Evolutionary conservation across 805 yeast species (phyloP), one percentile per base, ranked within the genome.

Genomic region (Sugiyamaella mastotermitis): DNA sequence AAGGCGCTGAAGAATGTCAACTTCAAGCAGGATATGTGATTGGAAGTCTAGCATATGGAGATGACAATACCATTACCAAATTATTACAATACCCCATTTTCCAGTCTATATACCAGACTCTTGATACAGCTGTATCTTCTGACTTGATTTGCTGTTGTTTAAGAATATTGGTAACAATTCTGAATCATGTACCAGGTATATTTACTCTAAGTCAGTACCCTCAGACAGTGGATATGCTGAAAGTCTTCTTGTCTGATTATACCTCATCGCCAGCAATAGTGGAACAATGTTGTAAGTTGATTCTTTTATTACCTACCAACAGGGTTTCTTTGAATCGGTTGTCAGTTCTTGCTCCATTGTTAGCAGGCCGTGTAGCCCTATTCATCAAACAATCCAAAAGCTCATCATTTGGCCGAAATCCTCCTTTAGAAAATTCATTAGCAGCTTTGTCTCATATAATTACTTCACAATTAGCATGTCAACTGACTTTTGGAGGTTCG

Each of bases 41-140:
- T 14, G 60, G 59, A 11, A 56, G 60, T 27, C 52, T 57, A 30
- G 60, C 61, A 2, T 35, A 52, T 22, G 58, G 48, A 13, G 13
- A 35, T 24, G 41, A 43, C 6, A 38, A 28, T 2, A 28, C 32
- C 10, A 41, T 48, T 6, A 33, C 41, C 14, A 30, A 36, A 24
- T 39, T 49, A 17, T 23, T 49, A 16, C 30, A 31, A 14, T 45
- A 38, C 24, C 51, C 50, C 3, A 37, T 49, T 3, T 10, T 50
- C 13, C 43, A 27, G 13, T 25, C 42, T 5, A 33, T 50, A 6
- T 11, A 41, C 8, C 17, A 34, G 14, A 27, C 23, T 20, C 37
- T 47, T 10, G 20, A 27, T 21, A 5, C 29, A n/a, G 37, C 30
- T 19, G 21, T 32, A 14, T 27, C 30, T 31, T 22, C 33, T 20